Evolutionary conservation across 768 basidiomycete species (phyloP).

Genomic region (Austroboletus festivus): DNA sequence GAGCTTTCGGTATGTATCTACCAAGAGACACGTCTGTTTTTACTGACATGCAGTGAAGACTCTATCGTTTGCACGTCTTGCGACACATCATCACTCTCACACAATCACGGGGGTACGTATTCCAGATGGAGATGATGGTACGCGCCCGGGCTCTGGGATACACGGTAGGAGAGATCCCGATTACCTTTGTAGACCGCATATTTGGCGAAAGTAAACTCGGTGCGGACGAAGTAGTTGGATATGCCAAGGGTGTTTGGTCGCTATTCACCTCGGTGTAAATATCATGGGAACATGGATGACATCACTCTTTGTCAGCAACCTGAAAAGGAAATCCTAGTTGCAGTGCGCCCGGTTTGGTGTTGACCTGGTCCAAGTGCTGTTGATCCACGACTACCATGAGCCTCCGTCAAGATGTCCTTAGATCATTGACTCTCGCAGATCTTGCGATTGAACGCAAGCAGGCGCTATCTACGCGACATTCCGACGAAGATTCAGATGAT

Average conservation of each 20-base stretch:
- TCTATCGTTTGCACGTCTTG: constrained; percentile 76
- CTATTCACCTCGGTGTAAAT: constrained; percentile 68
- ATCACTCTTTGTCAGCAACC: constrained; percentile 22
- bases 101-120: constrained; percentile 87
- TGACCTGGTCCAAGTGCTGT: not conserved
- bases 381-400: constrained; percentile 45
- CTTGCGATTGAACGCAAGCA: constrained; percentile 29
- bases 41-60: constrained; percentile 35
- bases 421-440: constrained; percentile 45
- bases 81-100: constrained; percentile 82
- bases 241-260: constrained; percentile 80
- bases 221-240: constrained; percentile 83
- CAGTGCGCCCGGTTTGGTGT: not conserved
- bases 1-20: constrained; percentile 67
- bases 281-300: constrained; percentile 13
- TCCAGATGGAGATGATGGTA: constrained; percentile 99
- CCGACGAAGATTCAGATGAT: constrained; percentile 57
- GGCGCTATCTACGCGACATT: constrained; percentile 2
- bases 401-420: constrained; percentile 68
- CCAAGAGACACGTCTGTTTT: too few relatives aligned
- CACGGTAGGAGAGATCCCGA: constrained; percentile 86
- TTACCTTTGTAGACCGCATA: constrained; percentile 92
- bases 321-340: constrained; percentile 7
- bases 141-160: constrained; percentile 82
- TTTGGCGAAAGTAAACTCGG: constrained; percentile 93